These are phyloP conservation scores for Phalaenopsis equestris DNA, from an alignment of 106 monocot species.

Conservation along the genomic window DNA sequence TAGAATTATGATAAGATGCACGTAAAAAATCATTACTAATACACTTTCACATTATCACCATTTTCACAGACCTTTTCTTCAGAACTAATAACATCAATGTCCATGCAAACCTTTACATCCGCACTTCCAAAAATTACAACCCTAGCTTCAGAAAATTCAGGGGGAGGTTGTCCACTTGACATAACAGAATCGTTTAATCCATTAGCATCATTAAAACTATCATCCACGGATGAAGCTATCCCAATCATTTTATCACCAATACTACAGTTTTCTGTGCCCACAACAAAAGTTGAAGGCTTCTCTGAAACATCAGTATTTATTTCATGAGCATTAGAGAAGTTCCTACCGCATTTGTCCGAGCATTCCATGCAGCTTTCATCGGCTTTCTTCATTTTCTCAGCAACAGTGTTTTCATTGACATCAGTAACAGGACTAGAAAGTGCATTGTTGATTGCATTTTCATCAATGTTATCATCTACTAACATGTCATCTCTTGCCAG, in stretches of 20 bases:
- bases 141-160: background rate
- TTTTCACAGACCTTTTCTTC: conserved; percentile 1
- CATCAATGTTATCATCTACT: background rate
- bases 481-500: background rate
- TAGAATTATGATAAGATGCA: too few relatives aligned
- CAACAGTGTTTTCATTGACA: background rate
- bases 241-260: background rate
- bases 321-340: too few relatives aligned
- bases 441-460: background rate
- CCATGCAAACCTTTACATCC: background rate
- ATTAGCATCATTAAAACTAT: conserved; percentile 2
- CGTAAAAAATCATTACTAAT: too few relatives aligned
- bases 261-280: background rate
- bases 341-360: too few relatives aligned
- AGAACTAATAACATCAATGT: background rate
- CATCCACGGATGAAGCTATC: background rate
- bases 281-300: background rate
- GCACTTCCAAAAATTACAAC: background rate
- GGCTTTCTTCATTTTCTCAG: background rate
- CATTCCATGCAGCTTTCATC: background rate
- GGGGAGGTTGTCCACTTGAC: too few relatives aligned
- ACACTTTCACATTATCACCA: background rate
- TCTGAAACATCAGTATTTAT: too few relatives aligned
- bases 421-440: background rate
- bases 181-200: background rate